Conservation (phyloP, 352 stramenopile genomes). For the Phytophthora tubulina region DNA sequence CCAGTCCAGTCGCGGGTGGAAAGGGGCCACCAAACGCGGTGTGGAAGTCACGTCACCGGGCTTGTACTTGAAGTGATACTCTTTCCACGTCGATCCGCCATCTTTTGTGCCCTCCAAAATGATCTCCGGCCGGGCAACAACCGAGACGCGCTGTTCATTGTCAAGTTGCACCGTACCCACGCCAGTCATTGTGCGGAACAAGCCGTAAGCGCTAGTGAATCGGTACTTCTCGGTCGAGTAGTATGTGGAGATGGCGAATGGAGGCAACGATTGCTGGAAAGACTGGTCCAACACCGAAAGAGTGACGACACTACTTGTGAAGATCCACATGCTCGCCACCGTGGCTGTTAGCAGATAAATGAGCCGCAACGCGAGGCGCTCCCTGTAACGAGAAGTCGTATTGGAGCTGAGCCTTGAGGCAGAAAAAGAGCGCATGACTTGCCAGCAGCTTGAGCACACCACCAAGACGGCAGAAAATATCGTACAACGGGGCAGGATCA, state of each 20-base stretch:
- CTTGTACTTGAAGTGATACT: constrained; percentile 91
- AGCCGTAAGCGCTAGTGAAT: constrained; percentile 79
- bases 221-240: constrained; percentile 43
- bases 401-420: neutral
- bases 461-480: constrained; percentile 24
- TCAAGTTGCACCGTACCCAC: constrained; percentile 62
- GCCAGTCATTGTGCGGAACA: constrained; percentile 93
- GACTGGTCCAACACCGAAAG: constrained; percentile 53
- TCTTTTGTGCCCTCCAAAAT: constrained; percentile 83
- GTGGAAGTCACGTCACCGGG: constrained; percentile 58
- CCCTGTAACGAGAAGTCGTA: constrained; percentile 1
- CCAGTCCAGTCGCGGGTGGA: constrained; percentile 90
- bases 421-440: constrained; percentile 31
- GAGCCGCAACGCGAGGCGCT: constrained; percentile 18
- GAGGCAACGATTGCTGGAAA: constrained; percentile 46
- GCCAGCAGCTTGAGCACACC: constrained; percentile 37
- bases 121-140: constrained; percentile 91
- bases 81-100: constrained; percentile 63
- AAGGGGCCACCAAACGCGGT: constrained; percentile 51
- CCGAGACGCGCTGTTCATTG: constrained; percentile 42
- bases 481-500: constrained; percentile 42
- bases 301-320: constrained; percentile 51
- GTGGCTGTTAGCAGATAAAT: constrained; percentile 45
- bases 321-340: constrained; percentile 41
- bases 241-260: constrained; percentile 42